Base-by-base conservation (phyloP, 2,329 filamentous ascomycete genomes). In the Golovinomyces cichoracearum region DNA sequence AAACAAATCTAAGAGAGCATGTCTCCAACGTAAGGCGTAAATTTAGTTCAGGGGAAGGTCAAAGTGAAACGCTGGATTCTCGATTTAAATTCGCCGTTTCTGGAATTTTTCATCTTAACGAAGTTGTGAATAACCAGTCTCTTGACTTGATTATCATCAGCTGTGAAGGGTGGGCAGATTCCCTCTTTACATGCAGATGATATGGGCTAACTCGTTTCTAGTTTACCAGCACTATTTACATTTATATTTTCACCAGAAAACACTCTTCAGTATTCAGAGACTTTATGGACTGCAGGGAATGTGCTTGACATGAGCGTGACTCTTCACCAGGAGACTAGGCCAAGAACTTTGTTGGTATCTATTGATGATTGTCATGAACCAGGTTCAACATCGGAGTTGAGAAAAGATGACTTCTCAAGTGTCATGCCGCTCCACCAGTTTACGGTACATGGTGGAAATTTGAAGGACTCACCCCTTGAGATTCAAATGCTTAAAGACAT, bases 171-270 rank as follows among this genome's bases (percentile, higher is more conserved):
- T 76, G 17, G 15, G 31, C 31, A 35, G 7, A 5, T 5, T 35
- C 15, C 31, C 31, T n/a, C n/a, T n/a, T n/a, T 31, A 1, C 1
- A 21, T 26, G 47, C 22, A 48, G 27, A 4, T 25, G 48, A 38
- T 26, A 19, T 21, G 6, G 48, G 5, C 38, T 48, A 45, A 49
- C 37, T 22, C 10, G 13, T 25, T 10, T 23, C 12, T 53, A 75
- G 69, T 31, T 60, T 72, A 49, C 71, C 75, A 50, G 80, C 70
- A 37, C 63, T 92, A 7, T 76, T 88, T 61, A 64, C 72, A 49
- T 81, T 79, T 64, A 63, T 64, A n/a, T 65, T 80, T 5, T 60
- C 61, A n/a, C 52, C 60, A 1, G 60, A 71, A 45, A 70, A 69
- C 51, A 62, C 59, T 13, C 65, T 83, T 37, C 61, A 64, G 7